A percentile compares a stretch with the other conserved stretches of the same genome.
These are phyloP conservation scores for Syncephalis fuscata DNA, from an alignment of 371 early-diverging fungal species.

Conservation along the genomic window DNA sequence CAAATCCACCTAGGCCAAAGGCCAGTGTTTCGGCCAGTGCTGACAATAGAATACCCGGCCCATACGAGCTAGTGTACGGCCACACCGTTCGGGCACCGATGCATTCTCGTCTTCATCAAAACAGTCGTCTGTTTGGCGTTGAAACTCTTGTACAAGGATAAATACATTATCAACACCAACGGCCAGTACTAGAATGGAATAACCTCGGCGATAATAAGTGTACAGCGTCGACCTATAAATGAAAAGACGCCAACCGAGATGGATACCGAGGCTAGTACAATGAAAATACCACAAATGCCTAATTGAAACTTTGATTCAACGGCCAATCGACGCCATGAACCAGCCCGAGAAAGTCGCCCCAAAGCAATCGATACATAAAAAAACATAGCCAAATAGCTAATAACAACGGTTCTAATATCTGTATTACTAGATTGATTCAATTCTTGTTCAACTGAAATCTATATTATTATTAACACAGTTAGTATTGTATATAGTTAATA, in stretches of 20 bases:
- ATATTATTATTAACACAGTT: not conserved
- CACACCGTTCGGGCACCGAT: slow-evolving; percentile 28
- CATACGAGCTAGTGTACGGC: slow-evolving; percentile 38
- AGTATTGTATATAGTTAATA: not conserved
- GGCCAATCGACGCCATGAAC: slow-evolving; percentile 20
- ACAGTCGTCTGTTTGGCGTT: slow-evolving; percentile 18
- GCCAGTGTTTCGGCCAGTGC: slow-evolving; percentile 52
- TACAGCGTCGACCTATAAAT: slow-evolving; percentile 39
- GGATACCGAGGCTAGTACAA: slow-evolving; percentile 51
- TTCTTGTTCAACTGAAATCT: slow-evolving; percentile 46
- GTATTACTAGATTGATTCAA: slow-evolving; percentile 48
- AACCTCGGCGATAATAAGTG: slow-evolving; percentile 63
- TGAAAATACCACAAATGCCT: slow-evolving; percentile 47
- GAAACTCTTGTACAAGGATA: slow-evolving; percentile 50
- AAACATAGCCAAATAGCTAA: slow-evolving; percentile 58
- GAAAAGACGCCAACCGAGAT: slow-evolving; percentile 52
- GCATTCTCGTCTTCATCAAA: slow-evolving; percentile 13
- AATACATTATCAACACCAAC: slow-evolving; percentile 72
- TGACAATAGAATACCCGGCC: slow-evolving; percentile 57
- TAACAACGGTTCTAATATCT: slow-evolving; percentile 35
- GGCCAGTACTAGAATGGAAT: slow-evolving; percentile 67
- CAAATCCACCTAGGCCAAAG: slow-evolving; percentile 47
- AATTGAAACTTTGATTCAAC: slow-evolving; percentile 53
- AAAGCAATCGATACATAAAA: slow-evolving; percentile 52
- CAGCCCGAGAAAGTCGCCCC: slow-evolving; percentile 17